Evolutionary conservation across 1,284 basidiomycete species (phyloP).

Genomic region (Pseudozyma sp.): DNA sequence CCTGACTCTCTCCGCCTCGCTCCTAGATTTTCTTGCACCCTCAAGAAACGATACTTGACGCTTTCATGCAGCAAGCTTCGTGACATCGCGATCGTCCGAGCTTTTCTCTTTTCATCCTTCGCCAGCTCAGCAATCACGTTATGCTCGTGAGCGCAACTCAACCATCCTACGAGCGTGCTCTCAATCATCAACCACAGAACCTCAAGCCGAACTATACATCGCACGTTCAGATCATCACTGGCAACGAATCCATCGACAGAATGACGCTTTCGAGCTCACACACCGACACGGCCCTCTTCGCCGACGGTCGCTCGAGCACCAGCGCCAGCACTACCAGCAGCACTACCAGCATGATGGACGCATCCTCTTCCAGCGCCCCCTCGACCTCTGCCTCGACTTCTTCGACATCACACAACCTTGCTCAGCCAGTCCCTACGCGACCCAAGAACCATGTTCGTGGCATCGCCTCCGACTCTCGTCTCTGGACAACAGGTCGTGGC

Average conservation of each 20-base stretch:
- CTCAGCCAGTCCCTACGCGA: conserved; percentile 32
- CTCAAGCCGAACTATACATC: conserved; percentile 7
- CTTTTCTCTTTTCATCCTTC: conserved; percentile 1
- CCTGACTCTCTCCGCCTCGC: background rate
- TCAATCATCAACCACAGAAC: conserved; percentile 22
- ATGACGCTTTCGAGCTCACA: conserved; percentile 40
- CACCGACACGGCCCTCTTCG: conserved; percentile 20
- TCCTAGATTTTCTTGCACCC: background rate
- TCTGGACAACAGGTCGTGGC: conserved; percentile 35
- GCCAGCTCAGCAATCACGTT: conserved; percentile 17
- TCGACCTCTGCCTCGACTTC: conserved; percentile 12
- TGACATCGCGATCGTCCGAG: conserved; percentile 30
- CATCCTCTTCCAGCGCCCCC: conserved; percentile 1
- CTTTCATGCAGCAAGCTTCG: conserved; percentile 34
- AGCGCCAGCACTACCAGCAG: conserved; percentile 12
- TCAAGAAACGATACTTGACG: background rate
- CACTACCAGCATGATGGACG: conserved; percentile 3
- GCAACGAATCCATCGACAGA: conserved; percentile 11
- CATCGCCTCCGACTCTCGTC: conserved; percentile 40
- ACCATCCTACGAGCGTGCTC: conserved; percentile 23
- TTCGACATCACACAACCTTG: conserved; percentile 9
- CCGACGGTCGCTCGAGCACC: conserved; percentile 17
- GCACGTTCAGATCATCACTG: conserved; percentile 4
- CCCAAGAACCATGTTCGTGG: conserved; percentile 52
- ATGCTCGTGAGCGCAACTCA: conserved; percentile 39